Evolutionary conservation across 306 rosid genomes (phyloP), one percentile per base, ranked within the genome.

Genomic region (Delonix regia): DNA sequence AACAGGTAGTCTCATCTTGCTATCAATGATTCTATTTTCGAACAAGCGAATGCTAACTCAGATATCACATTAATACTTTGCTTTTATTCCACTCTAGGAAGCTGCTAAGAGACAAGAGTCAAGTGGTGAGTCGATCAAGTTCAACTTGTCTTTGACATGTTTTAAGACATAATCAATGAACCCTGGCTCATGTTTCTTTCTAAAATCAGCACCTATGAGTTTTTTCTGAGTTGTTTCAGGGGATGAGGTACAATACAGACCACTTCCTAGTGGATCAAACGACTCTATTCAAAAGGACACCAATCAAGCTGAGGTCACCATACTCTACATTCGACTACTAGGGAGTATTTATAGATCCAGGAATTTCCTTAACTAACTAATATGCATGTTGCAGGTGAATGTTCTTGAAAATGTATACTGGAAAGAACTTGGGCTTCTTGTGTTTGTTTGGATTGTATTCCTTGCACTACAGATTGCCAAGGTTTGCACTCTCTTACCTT

Each of bases 371-470:
- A 64, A 80, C 84, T 89, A 69, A 68, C 74, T 68, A 25, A 59
- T 72, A 57, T 66, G 19, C 49, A 4, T 74, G 34, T 77, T 78
- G 68, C 86, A 91, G 90, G 81, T 83, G 51, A 48, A 87, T 28
- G 4, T 87, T 34, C 66, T 89, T 48, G 83, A 89, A 78, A 89
- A 91, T 61, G 85, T 91, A 13, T 76, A 44, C 36, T 86, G 97
- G 94, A 91, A 89, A 72, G 94, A 91, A 69, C 70, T 82, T 79
- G 94, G 92, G 69, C 92, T 91, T 80, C 87, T 91, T 39, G 64
- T 69, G 49, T 86, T 89, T 33, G 97, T 91, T 75, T 91, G 97
- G 97, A 71, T 87, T 60, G 81, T 89, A 62, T 89, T 89, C 80
- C 94, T 91, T 44, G 85, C 55, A 11, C 45, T 91, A 62, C 94